Base-by-base conservation (phyloP, 169 alveolate species). In the Gregarina niphandrodes region DNA sequence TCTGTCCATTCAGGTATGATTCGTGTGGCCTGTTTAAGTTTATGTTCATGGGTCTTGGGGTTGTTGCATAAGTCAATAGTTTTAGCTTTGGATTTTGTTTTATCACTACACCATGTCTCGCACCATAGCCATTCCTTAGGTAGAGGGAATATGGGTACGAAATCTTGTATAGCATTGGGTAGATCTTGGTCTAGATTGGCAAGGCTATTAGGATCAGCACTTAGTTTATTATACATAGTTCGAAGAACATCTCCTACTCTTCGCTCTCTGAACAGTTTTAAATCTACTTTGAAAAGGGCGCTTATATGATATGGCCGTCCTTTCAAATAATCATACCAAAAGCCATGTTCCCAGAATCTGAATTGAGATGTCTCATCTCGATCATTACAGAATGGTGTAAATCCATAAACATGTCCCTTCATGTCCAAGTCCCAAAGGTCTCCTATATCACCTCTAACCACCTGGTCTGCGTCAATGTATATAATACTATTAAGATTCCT, bases 81-180 rank as follows among this genome's bases (percentile, higher is more conserved):
- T 45, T 67, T 67, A 23, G 78, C 78, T 0, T 26, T 17, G 15
- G 29, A 4, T 26, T 21, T 6, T 21, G 55, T 18, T 21, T 37
- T 70, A 51, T 29, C 42, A 4, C 57, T 32, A 21, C 78, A 67
- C 74, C 78, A 67, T 30, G 70, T 49, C 24, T 65, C 74, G 40
- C 78, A 67, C 73, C 73, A 67, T 12, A 67, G 60, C 78, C 78
- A 67, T 28, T 61, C 73, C 22, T 39, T 40, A 6, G 51, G 71
- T 19, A 67, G 54, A 9, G 63, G 42, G 40, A 46, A 38, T 23
- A 61, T 67, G 1, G 65, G 66, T 17, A 58, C 24, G 21, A 23
- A 46, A 17, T 38, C 40, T 53, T 67, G 68, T 3, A 67, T 53
- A 23, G 36, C 57, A 43, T 67, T 67, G 22, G 78, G 78, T 21